Percentiles rank a stretch among this genome's conserved stretches.
Conservation (phyloP, 768 basidiomycete species). For the Lenzites betulinus region DNA sequence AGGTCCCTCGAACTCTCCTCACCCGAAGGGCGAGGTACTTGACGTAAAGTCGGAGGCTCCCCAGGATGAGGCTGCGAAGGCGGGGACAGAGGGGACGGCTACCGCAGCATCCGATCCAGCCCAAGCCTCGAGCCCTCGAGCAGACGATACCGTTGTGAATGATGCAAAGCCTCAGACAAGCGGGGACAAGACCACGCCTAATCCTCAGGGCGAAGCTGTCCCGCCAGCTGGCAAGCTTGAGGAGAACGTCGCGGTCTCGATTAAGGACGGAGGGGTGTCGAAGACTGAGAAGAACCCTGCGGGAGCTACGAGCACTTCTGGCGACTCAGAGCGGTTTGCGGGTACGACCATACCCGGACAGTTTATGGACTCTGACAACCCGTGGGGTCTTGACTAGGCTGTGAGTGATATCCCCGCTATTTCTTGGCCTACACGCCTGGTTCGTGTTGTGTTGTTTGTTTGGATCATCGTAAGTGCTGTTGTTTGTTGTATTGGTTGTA, state of each 20-base stretch:
- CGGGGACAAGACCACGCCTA: neutral
- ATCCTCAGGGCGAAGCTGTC: neutral
- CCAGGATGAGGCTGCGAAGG: neutral
- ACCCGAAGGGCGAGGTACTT: neutral
- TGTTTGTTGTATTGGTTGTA: conserved; percentile 1
- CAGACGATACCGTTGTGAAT: neutral
- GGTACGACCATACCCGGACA: neutral
- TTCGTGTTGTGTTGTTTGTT: neutral
- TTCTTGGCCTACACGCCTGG: neutral
- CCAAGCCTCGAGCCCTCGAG: neutral
- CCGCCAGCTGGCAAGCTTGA: neutral
- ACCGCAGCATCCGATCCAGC: neutral
- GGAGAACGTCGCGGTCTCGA: neutral
- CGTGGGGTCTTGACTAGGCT: neutral
- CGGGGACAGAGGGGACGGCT: neutral
- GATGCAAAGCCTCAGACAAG: neutral
- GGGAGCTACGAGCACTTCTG: neutral
- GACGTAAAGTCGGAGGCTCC: neutral
- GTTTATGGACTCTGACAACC: neutral
- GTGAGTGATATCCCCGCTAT: neutral
- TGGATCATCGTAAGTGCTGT: neutral
- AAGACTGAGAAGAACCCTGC: neutral
- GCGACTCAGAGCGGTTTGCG: neutral
- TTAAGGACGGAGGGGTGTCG: neutral
- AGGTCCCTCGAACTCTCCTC: neutral